phyloP scores from a whole-genome alignment of 768 basidiomycete species.

The Gymnopilus junonius region DNA sequence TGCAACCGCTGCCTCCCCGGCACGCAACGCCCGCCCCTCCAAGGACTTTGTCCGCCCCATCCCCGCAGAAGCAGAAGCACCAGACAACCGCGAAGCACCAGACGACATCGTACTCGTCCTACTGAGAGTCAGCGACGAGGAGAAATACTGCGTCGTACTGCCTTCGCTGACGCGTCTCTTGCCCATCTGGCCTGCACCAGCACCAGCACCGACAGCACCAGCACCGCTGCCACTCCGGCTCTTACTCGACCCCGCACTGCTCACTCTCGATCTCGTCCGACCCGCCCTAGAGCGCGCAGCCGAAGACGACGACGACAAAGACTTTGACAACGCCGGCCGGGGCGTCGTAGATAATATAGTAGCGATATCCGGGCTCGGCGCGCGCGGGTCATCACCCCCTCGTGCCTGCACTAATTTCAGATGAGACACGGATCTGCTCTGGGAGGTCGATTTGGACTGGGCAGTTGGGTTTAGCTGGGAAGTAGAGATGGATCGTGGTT shows the following conservation, averaged over 20 bases:
- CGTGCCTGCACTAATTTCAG: too few species aligned
- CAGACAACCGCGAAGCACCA: background rate
- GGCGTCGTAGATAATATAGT: slow-evolving; percentile 44
- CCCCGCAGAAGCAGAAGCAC: background rate
- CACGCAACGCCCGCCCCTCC: background rate
- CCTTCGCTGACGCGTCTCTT: slow-evolving; percentile 15
- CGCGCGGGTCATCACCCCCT: slow-evolving; percentile 7
- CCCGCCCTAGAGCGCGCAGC: background rate
- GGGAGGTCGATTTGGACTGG: background rate
- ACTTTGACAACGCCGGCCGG: slow-evolving; percentile 29
- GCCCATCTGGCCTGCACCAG: background rate
- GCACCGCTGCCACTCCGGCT: background rate
- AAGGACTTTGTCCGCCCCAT: background rate
- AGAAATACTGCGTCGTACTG: background rate
- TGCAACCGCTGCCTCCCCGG: background rate
- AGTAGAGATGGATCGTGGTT: too few species aligned
- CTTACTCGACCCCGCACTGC: background rate
- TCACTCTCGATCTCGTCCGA: background rate
- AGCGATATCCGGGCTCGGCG: slow-evolving; percentile 40
- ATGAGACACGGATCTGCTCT: too few species aligned
- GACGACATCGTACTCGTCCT: background rate
- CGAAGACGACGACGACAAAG: slow-evolving; percentile 6
- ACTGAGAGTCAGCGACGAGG: too few species aligned
- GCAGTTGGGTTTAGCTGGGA: background rate
- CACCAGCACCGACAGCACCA: background rate